A percentile compares a stretch with the other conserved stretches of the same genome.
Conservation (phyloP, 768 basidiomycete species). For the Russula foetens region DNA sequence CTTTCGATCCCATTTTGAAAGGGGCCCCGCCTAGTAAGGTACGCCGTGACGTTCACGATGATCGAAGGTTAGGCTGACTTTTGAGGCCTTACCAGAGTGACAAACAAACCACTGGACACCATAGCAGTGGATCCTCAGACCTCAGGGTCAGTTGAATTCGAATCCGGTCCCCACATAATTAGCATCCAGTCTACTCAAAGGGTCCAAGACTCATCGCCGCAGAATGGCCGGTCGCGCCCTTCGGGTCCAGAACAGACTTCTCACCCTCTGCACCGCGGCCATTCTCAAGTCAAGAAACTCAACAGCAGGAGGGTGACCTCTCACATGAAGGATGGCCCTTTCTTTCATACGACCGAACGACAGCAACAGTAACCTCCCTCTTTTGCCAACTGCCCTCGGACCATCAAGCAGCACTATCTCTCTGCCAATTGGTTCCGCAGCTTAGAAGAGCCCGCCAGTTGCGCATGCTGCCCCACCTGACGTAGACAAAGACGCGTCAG, state of each 20-base stretch:
- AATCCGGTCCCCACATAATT: not conserved
- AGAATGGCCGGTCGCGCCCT: not conserved
- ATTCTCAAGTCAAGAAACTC: not conserved
- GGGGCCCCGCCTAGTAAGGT: too few species aligned
- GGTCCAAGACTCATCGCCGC: not conserved
- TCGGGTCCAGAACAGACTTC: not conserved
- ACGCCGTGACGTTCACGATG: too few species aligned
- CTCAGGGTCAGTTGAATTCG: too few species aligned
- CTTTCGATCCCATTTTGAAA: too few species aligned
- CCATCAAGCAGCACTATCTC: not conserved
- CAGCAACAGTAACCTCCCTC: not conserved
- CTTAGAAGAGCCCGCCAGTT: not conserved
- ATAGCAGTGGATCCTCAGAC: not conserved
- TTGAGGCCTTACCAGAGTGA: not conserved
- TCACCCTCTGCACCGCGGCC: not conserved
- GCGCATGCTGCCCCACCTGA: not conserved
- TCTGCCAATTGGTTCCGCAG: not conserved
- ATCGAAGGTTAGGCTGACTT: not conserved
- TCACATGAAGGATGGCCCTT: not conserved
- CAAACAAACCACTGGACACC: not conserved
- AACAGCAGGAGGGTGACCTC: too few species aligned
- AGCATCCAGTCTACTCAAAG: not conserved
- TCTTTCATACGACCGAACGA: not conserved
- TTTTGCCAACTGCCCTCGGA: not conserved
- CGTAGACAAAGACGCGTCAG: not conserved